These are phyloP conservation scores for Citrullus amarus DNA, from an alignment of 306 rosid genomes.

Conservation along the genomic window DNA sequence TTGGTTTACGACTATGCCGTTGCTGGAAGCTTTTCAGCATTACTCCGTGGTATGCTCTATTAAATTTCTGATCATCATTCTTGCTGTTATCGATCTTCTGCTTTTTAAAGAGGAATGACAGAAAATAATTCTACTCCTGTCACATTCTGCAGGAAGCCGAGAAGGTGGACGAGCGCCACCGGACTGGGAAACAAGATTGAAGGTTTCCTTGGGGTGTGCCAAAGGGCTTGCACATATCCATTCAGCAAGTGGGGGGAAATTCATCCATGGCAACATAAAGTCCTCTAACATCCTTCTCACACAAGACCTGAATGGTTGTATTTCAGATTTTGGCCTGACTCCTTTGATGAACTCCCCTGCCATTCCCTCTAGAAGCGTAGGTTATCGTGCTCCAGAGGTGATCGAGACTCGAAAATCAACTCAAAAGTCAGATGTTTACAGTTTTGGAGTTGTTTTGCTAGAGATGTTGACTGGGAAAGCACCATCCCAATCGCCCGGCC, in stretches of 20 bases:
- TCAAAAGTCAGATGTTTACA: conserved; percentile 65
- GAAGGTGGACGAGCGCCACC: conserved; percentile 44
- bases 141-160: conserved; percentile 43
- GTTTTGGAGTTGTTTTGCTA: conserved; percentile 79
- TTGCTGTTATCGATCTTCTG: neutral
- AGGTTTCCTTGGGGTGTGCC: conserved; percentile 66
- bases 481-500: conserved; percentile 60
- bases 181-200: conserved; percentile 77
- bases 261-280: conserved; percentile 77
- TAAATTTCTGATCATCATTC: neutral
- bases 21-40: conserved; percentile 22
- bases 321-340: conserved; percentile 71
- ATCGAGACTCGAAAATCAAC: conserved; percentile 44
- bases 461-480: conserved; percentile 85
- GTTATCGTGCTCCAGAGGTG: conserved; percentile 71
- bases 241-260: conserved; percentile 54
- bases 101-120: neutral
- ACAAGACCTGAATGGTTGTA: conserved; percentile 44
- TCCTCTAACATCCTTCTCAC: conserved; percentile 75
- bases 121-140: neutral
- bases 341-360: conserved; percentile 36
- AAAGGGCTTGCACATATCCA: conserved; percentile 77
- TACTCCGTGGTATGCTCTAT: conserved; percentile 23
- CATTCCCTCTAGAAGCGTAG: conserved; percentile 38
- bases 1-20: conserved; percentile 19